Evolutionary conservation across 2,329 filamentous ascomycete genomes (phyloP), one percentile per base, ranked within the genome.

Genomic region (Rhytidhysteron rufulum): DNA sequence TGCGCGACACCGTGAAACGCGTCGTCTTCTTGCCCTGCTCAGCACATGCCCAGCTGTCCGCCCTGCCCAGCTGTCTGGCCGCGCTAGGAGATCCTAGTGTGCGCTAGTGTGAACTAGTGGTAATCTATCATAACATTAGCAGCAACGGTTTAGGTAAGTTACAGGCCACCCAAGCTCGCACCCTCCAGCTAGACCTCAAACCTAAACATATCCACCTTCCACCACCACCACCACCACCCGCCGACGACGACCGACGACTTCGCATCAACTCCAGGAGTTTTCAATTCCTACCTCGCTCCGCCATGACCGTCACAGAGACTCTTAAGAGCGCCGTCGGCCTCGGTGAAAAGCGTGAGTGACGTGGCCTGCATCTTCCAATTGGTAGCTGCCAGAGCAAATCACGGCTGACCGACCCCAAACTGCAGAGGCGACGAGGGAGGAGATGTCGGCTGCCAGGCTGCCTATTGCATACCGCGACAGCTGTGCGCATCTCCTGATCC

Each of bases 401-500:
- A 18, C 41, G 22, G 55, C 60, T 70, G 60, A 62, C 57, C 18
- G 27, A 21, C 11, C 21, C 11, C n/a, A 31, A n/a, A 7, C 13
- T 39, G 53, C 62, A 88, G 83, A 78, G 68, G 88, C 88, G 54
- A 88, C 87, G 51, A 82, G 88, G 69, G 84, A 94, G 75, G 86
- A 93, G 70, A 97, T 97, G 91, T 84, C 87, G 63, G 88, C 88
- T 60, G 90, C 90, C 54, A 84, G 81, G 62, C 79, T 97, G 37
- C 91, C 93, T 10, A 71, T 97, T 40, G 78, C 86, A 58, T 98
- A 98, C 79, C 82, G 93, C 66, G 93, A 98, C 72, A 90, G 84
- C 72, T 98, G 93, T 74, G 93, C 90, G 48, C 83, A 93, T 70
- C 85, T 98, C 34, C 76, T 97, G 48, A 96, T 97, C 50, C 93